Percentiles rank a stretch among this genome's conserved stretches.
Conservation (phyloP, 2,329 filamentous ascomycete species). For the Phaeosphaeriaceae sp. region DNA sequence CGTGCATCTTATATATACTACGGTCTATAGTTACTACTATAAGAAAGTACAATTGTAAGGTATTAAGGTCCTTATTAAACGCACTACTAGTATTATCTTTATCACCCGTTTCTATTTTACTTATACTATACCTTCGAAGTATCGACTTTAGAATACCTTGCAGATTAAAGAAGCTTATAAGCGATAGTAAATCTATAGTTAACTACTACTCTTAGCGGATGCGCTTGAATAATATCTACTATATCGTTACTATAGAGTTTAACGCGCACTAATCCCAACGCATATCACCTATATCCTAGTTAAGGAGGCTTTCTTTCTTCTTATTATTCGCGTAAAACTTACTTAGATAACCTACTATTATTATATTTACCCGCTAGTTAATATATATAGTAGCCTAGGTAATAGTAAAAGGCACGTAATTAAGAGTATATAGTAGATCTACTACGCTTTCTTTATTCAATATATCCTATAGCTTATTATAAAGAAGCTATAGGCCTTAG, state of each 20-base stretch:
- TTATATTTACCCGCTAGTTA: conserved; percentile 26
- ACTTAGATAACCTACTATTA: conserved; percentile 15
- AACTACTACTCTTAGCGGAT: conserved; percentile 37
- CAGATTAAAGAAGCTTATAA: conserved; percentile 57
- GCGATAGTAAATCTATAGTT: conserved; percentile 54
- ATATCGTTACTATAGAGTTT: conserved; percentile 48
- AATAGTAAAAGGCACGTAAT: conserved; percentile 18
- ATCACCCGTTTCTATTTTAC: not conserved
- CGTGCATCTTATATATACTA: conserved; percentile 16
- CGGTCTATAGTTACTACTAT: conserved; percentile 7
- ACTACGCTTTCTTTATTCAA: conserved; percentile 13
- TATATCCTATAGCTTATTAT: conserved; percentile 11
- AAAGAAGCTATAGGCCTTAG: conserved; percentile 17
- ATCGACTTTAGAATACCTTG: conserved; percentile 48
- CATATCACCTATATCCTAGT: conserved; percentile 39
- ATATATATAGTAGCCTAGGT: conserved; percentile 24
- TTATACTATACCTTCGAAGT: conserved; percentile 17
- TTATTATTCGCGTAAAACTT: conserved; percentile 31
- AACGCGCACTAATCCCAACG: conserved; percentile 43
- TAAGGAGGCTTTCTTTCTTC: too few relatives aligned
- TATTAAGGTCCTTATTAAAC: conserved; percentile 21
- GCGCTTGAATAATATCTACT: conserved; percentile 41
- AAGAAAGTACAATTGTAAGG: conserved; percentile 22
- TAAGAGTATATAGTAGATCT: conserved; percentile 36
- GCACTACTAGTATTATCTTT: not conserved